Evolutionary conservation across 345 rosid genomes (phyloP).

Genomic region (Lepidium sativum): DNA sequence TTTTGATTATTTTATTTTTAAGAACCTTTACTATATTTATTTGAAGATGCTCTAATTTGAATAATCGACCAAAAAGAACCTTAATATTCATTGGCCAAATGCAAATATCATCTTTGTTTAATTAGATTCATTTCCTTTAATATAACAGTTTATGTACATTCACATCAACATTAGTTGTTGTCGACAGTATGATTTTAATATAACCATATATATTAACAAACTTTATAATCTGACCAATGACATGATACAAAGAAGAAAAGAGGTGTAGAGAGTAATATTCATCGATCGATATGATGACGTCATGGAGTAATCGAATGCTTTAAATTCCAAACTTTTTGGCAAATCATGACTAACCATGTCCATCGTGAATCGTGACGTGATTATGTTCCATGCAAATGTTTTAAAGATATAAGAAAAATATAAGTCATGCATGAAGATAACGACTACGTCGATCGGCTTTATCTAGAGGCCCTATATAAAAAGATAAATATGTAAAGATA

Average conservation of each 20-base stretch:
- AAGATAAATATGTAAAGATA: conserved; percentile 14
- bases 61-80: background rate
- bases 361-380: conserved; percentile 24
- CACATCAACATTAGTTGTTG: conserved; percentile 2
- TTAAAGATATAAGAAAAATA: background rate
- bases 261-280: background rate
- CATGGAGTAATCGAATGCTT: conserved; percentile 6
- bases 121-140: background rate
- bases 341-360: conserved; percentile 25
- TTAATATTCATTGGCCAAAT: background rate
- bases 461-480: conserved; percentile 18
- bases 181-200: background rate
- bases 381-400: conserved; percentile 14
- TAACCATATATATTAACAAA: background rate
- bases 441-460: conserved; percentile 31
- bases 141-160: background rate
- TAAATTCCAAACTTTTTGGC: conserved; percentile 25
- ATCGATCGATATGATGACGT: background rate
- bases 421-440: conserved; percentile 26
- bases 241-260: conserved; percentile 3
- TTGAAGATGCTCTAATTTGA: too few relatives aligned
- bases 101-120: background rate
- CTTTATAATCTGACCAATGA: background rate
- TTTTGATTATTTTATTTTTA: too few relatives aligned
- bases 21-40: too few relatives aligned